Evolutionary conservation across 208 protist species (phyloP).

Genomic region (Angomonas desouzai): DNA sequence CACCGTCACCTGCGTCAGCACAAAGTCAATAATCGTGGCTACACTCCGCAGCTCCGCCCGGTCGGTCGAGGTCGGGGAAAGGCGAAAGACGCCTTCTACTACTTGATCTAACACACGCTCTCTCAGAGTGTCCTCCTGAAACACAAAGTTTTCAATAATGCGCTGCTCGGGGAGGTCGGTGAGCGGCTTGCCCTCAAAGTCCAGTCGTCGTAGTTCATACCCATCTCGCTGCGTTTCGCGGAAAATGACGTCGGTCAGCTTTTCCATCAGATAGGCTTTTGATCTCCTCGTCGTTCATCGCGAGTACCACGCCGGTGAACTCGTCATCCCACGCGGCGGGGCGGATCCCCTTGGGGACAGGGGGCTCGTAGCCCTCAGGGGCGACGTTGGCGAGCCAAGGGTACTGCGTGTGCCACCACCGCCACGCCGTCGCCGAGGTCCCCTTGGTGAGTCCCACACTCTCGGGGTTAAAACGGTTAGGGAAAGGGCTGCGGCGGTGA

Average conservation of each 20-base stretch:
- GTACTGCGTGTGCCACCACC: conserved; percentile 92
- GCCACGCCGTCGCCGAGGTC: conserved; percentile 72
- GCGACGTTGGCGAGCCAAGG: conserved; percentile 86
- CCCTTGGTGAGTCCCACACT: conserved; percentile 79
- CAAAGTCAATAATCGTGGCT: conserved; percentile 78
- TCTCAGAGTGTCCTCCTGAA: conserved; percentile 87
- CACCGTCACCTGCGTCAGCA: conserved; percentile 75
- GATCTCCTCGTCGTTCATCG: conserved; percentile 74
- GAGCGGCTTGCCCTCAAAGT: conserved; percentile 91
- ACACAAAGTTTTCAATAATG: conserved; percentile 86
- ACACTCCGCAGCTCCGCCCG: conserved; percentile 79
- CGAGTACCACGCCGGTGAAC: conserved; percentile 66
- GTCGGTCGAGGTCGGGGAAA: conserved; percentile 68
- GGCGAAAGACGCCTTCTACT: conserved; percentile 84
- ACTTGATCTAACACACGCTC: conserved; percentile 84
- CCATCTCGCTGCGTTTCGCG: conserved; percentile 84
- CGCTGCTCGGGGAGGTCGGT: conserved; percentile 82
- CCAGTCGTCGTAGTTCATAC: conserved; percentile 87
- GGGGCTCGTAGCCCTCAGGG: conserved; percentile 37
- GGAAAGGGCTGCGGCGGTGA: conserved; percentile 68
- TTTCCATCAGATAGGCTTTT: conserved; percentile 60
- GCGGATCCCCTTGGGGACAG: conserved; percentile 32
- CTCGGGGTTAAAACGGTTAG: conserved; percentile 88
- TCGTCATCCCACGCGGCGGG: conserved; percentile 81
- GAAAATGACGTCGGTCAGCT: conserved; percentile 87